A percentile compares a stretch with the other conserved stretches of the same genome.
Conservation (phyloP, 73 alveolate genomes). For the Paramecium octaurelia region DNA sequence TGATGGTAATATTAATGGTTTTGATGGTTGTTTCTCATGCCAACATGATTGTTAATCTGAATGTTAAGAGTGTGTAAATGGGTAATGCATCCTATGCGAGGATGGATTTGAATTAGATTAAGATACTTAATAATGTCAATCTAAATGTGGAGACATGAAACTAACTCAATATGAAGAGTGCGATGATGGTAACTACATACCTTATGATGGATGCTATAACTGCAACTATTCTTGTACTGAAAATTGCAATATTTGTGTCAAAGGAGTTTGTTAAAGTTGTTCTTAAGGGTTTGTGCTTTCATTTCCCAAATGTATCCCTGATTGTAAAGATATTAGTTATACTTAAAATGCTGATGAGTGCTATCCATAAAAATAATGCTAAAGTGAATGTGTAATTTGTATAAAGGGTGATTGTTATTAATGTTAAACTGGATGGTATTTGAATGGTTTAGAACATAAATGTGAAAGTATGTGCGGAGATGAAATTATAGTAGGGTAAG, state of each 20-base stretch:
- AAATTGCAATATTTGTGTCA: background rate
- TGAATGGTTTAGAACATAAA: background rate
- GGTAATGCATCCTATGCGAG: background rate
- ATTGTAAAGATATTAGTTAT: background rate
- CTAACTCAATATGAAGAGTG: background rate
- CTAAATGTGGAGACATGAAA: background rate
- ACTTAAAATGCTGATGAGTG: background rate
- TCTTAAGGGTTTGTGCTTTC: background rate
- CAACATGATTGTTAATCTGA: constrained; percentile 54
- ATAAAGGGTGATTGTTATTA: background rate
- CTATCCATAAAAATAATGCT: background rate
- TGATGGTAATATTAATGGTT: constrained; percentile 67
- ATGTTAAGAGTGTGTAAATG: constrained; percentile 64
- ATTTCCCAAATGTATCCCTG: background rate
- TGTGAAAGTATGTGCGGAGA: background rate
- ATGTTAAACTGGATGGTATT: background rate
- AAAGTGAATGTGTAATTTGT: background rate
- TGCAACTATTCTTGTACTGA: background rate
- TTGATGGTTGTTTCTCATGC: constrained; percentile 73
- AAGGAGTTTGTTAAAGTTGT: background rate
- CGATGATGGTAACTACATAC: constrained; percentile 13
- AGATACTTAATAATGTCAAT: background rate
- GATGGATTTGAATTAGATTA: background rate
- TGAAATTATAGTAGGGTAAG: background rate
- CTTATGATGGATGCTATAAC: constrained; percentile 32